Evolutionary conservation across 495 filamentous ascomycete species (phyloP).

Genomic region (Neurospora intermedia): DNA sequence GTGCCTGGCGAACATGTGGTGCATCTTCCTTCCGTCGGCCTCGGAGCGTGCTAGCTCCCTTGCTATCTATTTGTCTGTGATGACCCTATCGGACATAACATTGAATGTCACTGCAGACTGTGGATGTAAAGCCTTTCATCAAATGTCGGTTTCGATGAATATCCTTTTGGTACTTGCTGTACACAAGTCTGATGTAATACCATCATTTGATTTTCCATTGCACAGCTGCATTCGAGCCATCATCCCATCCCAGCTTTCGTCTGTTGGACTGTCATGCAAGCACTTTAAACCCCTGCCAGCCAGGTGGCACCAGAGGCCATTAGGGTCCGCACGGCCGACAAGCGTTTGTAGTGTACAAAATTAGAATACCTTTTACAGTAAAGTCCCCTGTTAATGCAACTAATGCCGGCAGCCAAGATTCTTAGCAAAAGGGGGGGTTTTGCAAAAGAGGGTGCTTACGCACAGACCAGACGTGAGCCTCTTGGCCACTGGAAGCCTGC

Average conservation of each 20-base stretch:
- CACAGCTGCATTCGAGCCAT: background rate
- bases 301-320: background rate
- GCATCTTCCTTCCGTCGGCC: background rate
- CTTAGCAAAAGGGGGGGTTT: too few species aligned
- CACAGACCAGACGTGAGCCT: too few species aligned
- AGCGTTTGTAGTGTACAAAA: background rate
- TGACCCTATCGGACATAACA: background rate
- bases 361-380: background rate
- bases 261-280: slow-evolving; percentile 1
- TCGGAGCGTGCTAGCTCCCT: background rate
- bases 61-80: background rate
- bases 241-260: background rate
- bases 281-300: slow-evolving; percentile 7
- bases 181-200: background rate
- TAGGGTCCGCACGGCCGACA: background rate
- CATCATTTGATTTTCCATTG: background rate
- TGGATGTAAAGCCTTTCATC: background rate
- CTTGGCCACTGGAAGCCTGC: too few species aligned
- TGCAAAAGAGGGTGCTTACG: too few species aligned
- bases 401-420: too few species aligned
- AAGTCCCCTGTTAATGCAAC: too few species aligned
- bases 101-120: background rate
- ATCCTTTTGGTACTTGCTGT: background rate
- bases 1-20: background rate
- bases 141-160: background rate